These are phyloP conservation scores for Sporothrix schenckii DNA, from an alignment of 2,329 filamentous ascomycete species.

Conservation along the genomic window DNA sequence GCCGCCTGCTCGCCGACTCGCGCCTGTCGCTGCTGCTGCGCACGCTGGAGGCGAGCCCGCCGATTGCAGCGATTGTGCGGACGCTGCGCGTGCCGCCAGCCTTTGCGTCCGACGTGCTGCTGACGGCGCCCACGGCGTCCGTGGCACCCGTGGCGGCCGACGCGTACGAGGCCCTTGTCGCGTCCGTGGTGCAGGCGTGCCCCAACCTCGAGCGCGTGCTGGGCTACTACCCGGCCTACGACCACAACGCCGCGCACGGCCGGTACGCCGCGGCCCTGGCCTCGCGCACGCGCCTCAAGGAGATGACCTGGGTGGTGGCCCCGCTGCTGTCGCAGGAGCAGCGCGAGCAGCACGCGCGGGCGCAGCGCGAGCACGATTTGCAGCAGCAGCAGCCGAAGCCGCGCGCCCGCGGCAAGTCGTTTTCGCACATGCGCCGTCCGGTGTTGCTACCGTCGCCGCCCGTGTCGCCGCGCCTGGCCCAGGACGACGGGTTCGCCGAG, in stretches of 20 bases:
- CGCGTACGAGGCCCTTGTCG: slow-evolving; percentile 61
- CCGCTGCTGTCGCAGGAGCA: slow-evolving; percentile 41
- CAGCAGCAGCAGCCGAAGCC: background rate
- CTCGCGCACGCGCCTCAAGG: slow-evolving; percentile 57
- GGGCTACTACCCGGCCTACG: slow-evolving; percentile 58
- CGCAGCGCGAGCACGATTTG: slow-evolving; percentile 11
- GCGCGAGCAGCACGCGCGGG: slow-evolving; percentile 35
- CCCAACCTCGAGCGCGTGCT: slow-evolving; percentile 64
- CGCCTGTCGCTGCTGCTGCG: slow-evolving; percentile 60
- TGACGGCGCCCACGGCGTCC: background rate
- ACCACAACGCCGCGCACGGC: slow-evolving; percentile 54
- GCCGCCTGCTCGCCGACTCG: slow-evolving; percentile 48
- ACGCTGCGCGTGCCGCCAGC: slow-evolving; percentile 59
- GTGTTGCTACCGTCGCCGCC: slow-evolving; percentile 25
- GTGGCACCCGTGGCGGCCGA: slow-evolving; percentile 44
- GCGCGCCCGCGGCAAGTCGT: slow-evolving; percentile 29
- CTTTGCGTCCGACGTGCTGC: background rate
- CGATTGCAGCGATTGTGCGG: slow-evolving; percentile 59
- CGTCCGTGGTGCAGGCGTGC: slow-evolving; percentile 65
- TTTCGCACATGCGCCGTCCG: slow-evolving; percentile 27
- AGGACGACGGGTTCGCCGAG: background rate
- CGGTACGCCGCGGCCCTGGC: slow-evolving; percentile 63
- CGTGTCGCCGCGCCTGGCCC: background rate
- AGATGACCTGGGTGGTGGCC: slow-evolving; percentile 63
- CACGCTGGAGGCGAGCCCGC: slow-evolving; percentile 57